A percentile compares a stretch with the other conserved stretches of the same genome.
Conservation (phyloP, 1,284 basidiomycete genomes). For the Irpex sp. region DNA sequence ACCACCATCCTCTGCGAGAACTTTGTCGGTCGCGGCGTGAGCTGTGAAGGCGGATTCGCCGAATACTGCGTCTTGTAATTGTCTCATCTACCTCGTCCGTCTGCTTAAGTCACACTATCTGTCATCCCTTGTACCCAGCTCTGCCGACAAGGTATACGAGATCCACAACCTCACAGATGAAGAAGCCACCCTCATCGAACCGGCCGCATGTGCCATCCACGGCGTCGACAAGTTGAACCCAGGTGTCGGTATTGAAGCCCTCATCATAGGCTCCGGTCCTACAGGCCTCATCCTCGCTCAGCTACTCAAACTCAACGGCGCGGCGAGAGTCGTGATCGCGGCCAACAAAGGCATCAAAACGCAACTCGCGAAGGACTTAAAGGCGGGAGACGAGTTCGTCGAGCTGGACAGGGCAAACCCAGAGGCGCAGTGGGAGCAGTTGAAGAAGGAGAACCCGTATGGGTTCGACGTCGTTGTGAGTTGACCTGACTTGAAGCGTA, state of each 20-base stretch:
- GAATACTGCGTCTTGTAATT: constrained; percentile 79
- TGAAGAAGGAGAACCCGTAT: constrained; percentile 77
- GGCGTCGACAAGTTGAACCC: constrained; percentile 82
- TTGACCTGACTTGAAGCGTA: background rate
- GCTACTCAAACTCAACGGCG: constrained; percentile 81
- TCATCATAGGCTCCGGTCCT: constrained; percentile 78
- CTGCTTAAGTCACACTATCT: background rate
- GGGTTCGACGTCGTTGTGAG: constrained; percentile 83
- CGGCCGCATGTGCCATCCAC: constrained; percentile 85
- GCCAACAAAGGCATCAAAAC: constrained; percentile 88
- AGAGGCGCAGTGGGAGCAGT: constrained; percentile 71
- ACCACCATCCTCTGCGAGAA: constrained; percentile 74
- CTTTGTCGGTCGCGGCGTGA: constrained; percentile 76
- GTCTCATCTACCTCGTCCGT: background rate
- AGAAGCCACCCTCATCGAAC: constrained; percentile 86
- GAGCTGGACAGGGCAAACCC: constrained; percentile 77
- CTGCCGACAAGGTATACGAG: constrained; percentile 75
- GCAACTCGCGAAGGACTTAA: constrained; percentile 72
- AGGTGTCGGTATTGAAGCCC: constrained; percentile 75
- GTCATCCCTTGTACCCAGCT: constrained; percentile 29
- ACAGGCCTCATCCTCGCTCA: constrained; percentile 84
- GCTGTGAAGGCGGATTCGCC: constrained; percentile 79
- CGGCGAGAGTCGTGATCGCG: constrained; percentile 69
- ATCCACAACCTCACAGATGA: constrained; percentile 84
- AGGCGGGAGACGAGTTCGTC: constrained; percentile 78